Conservation (phyloP, 2,329 filamentous ascomycete species). For the Atkinsonella hypoxylon region DNA sequence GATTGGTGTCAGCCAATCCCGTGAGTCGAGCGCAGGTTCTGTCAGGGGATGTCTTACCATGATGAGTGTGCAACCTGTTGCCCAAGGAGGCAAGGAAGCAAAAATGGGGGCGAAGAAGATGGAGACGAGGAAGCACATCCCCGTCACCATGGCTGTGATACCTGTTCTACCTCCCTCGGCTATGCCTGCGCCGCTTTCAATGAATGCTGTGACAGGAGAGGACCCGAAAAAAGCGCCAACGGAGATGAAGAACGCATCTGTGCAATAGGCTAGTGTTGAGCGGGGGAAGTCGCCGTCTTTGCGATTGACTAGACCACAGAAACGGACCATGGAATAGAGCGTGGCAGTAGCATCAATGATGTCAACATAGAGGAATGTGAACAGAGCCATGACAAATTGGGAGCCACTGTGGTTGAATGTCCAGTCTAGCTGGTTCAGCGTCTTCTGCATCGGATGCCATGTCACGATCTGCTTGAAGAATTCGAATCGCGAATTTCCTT, state of each 20-base stretch:
- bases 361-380: constrained; percentile 71
- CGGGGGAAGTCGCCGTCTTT: constrained; percentile 73
- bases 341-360: constrained; percentile 70
- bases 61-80: constrained; percentile 61
- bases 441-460: constrained; percentile 57
- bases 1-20: background rate
- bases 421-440: constrained; percentile 56
- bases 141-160: constrained; percentile 56
- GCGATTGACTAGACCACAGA: constrained; percentile 52
- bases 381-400: constrained; percentile 58
- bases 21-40: background rate
- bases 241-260: constrained; percentile 59
- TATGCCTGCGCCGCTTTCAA: constrained; percentile 66
- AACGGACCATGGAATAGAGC: constrained; percentile 71
- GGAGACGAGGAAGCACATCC: constrained; percentile 57
- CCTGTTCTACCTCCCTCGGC: constrained; percentile 64
- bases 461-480: constrained; percentile 64
- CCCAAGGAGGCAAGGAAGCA: constrained; percentile 67
- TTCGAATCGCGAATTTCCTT: constrained; percentile 53
- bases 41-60: constrained; percentile 29
- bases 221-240: constrained; percentile 58
- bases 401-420: constrained; percentile 40
- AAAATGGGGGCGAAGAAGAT: constrained; percentile 69
- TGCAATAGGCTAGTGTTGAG: constrained; percentile 67
- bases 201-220: constrained; percentile 62